These are phyloP conservation scores for Sporobolomyces phaffii DNA, from an alignment of 768 basidiomycete genomes.

Conservation along the genomic window DNA sequence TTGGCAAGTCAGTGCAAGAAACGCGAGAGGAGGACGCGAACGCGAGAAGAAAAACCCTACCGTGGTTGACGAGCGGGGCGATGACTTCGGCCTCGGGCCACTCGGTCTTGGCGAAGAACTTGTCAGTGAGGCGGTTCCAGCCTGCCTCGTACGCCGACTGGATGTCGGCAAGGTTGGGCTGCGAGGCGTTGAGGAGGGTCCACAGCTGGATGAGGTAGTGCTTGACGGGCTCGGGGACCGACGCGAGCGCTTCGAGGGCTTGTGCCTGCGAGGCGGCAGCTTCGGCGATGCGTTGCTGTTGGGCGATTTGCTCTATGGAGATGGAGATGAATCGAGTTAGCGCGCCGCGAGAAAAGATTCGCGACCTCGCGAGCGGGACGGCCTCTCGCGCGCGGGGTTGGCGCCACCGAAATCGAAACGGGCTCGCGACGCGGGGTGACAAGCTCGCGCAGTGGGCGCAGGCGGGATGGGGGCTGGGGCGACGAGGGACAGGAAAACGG, in stretches of 20 bases:
- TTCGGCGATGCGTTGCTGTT: conserved; percentile 38
- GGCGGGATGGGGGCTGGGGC: neutral
- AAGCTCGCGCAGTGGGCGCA: neutral
- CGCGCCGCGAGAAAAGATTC: conserved; percentile 67
- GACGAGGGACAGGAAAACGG: neutral
- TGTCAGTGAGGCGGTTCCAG: conserved; percentile 94
- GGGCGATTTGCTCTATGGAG: conserved; percentile 29
- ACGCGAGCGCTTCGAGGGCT: conserved; percentile 32
- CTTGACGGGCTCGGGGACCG: conserved; percentile 37
- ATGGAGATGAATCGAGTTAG: conserved; percentile 19
- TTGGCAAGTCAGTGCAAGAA: neutral
- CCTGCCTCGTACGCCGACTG: conserved; percentile 83
- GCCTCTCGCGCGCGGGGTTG: neutral
- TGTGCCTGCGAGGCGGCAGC: conserved; percentile 32
- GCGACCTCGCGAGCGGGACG: too few species aligned
- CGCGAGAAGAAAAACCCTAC: conserved; percentile 49
- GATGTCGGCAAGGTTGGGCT: conserved; percentile 85
- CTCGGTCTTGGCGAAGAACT: conserved; percentile 86
- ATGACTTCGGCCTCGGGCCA: conserved; percentile 98
- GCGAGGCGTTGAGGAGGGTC: conserved; percentile 65
- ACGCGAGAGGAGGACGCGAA: neutral
- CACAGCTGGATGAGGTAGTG: conserved; percentile 95
- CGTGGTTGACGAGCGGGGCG: conserved; percentile 87
- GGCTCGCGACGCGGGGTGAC: neutral
- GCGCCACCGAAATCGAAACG: too few species aligned